Evolutionary conservation across 805 yeast genomes (phyloP).

Genomic region (Ogataea pini): DNA sequence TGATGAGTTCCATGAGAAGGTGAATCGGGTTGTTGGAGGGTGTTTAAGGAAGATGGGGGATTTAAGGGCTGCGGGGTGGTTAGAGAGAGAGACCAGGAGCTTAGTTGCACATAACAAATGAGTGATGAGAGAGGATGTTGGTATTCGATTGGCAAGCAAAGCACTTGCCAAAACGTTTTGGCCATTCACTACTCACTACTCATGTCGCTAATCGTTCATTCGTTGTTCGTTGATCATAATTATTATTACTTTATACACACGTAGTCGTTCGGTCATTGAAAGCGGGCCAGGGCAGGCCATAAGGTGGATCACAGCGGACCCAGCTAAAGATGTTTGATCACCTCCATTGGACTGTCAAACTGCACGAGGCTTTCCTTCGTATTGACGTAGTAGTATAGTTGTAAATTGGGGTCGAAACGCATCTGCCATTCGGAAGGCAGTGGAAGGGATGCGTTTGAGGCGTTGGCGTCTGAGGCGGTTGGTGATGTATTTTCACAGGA

Average conservation of each 20-base stretch:
- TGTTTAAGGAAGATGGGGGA: slow-evolving; percentile 56
- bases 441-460: background rate
- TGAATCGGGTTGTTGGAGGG: slow-evolving; percentile 54
- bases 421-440: slow-evolving; percentile 38
- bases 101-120: too few species aligned
- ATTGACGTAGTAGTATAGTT: slow-evolving; percentile 45
- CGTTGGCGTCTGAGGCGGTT: background rate
- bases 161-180: too few species aligned
- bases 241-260: background rate
- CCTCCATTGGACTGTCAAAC: slow-evolving; percentile 49
- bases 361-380: slow-evolving; percentile 36
- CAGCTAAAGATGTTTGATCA: slow-evolving; percentile 19
- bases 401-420: slow-evolving; percentile 39
- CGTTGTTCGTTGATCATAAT: background rate
- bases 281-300: background rate
- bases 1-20: slow-evolving; percentile 60
- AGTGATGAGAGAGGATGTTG: too few species aligned
- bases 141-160: too few species aligned
- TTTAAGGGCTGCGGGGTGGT: slow-evolving; percentile 66
- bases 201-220: background rate
- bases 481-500: background rate
- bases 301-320: too few species aligned
- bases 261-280: background rate
- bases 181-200: background rate
- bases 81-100: slow-evolving; percentile 58